These are phyloP conservation scores for Yamadazyma takamatsuzukensis DNA, from an alignment of 805 yeast genomes.

Conservation along the genomic window DNA sequence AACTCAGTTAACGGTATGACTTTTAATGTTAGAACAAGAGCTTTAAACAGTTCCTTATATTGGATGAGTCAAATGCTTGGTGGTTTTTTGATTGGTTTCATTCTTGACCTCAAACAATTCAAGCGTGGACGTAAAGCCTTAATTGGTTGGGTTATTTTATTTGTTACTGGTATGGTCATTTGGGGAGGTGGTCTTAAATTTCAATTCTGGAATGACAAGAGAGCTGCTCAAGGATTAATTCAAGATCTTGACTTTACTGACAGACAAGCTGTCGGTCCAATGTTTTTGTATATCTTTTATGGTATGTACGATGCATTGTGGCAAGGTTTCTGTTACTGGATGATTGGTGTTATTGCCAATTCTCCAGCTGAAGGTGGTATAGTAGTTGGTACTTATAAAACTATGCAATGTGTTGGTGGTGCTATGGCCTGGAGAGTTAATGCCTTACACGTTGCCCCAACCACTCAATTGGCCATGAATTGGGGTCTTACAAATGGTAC, in stretches of 20 bases:
- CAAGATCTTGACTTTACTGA: conserved; percentile 42
- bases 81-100: conserved; percentile 42
- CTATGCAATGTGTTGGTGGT: conserved; percentile 2
- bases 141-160: conserved; percentile 38
- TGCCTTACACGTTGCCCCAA: conserved; percentile 1
- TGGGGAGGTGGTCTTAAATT: conserved; percentile 57
- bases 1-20: conserved; percentile 50
- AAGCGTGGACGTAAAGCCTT: conserved; percentile 42
- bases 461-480: conserved; percentile 2
- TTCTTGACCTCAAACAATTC: conserved; percentile 40
- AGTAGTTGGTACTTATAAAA: conserved; percentile 1
- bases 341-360: background rate
- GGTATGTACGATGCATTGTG: conserved; percentile 46
- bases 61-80: conserved; percentile 59
- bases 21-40: conserved; percentile 54
- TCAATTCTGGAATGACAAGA: too few relatives aligned
- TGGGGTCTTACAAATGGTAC: conserved; percentile 4
- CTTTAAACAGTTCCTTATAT: conserved; percentile 53
- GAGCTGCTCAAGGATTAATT: conserved; percentile 26
- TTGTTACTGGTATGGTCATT: conserved; percentile 39
- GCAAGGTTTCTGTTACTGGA: conserved; percentile 8
- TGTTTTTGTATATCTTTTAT: conserved; percentile 53
- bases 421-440: conserved; percentile 2
- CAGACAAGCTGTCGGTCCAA: conserved; percentile 43
- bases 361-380: background rate